Base-by-base conservation (phyloP, 2,329 filamentous ascomycete species). In the Ophiocordyceps sinensis region DNA sequence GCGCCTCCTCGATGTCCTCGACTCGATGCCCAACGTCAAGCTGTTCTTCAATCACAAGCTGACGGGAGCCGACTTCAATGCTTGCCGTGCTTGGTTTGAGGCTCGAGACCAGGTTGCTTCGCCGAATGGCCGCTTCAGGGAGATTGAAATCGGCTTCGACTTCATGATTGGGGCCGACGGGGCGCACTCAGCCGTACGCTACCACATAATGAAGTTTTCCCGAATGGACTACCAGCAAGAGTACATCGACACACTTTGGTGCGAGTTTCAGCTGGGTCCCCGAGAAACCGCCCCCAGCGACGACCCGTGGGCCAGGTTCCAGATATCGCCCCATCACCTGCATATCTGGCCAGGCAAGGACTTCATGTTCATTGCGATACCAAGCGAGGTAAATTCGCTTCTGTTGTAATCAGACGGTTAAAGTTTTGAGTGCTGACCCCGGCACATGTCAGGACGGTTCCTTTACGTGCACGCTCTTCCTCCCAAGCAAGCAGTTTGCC, bases 361-460 rank as follows among this genome's bases (percentile, higher is more conserved):
- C 35, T 89, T 91, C 53, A 96, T 98, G 93, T 98, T 98, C 63
- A 98, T 98, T 54, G 93, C 91, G 15, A 88, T 98, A 36, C 89
- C 91, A 0, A 80, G 74, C 49, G 65, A 72, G 43, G 74, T 77
- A 57, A 3, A n/a, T 17, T 10, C 28, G 13, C 9, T 17, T 35
- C 32, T 15, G 14, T 17, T 17, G n/a, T 2, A 32, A 13, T 13
- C 13, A 15, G 30, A 13, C 12, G 51, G 43, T 26, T 2, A 26
- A 26, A 7, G 23, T 9, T 11, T 13, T 14, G 32, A n/a, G n/a
- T 8, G 21, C 42, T 46, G 36, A 53, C 43, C 28, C 11, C n/a
- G 4, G 14, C 21, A 4, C 11, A 26, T 5, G 28, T 34, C 59
- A 85, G 61, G 87, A 96, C 57, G 87, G 85, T 43, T 84, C 85